phyloP scores from a whole-genome alignment of 768 basidiomycete species.

The Tremella mesenterica region DNA sequence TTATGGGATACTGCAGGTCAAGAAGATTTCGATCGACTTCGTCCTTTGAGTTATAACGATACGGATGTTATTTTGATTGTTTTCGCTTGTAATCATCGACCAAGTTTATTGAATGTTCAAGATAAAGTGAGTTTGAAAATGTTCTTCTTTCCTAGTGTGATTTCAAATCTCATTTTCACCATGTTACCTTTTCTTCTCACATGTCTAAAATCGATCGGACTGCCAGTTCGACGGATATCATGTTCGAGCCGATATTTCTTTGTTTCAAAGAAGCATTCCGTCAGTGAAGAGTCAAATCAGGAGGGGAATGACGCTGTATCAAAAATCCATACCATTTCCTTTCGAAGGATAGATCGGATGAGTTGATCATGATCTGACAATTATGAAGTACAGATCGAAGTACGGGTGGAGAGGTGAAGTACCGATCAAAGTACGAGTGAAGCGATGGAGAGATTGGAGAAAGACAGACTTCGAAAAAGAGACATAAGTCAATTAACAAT shows the following conservation, averaged over 20 bases:
- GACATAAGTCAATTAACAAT: not conserved
- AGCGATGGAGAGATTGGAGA: not conserved
- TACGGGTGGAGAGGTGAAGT: not conserved
- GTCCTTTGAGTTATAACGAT: constrained; percentile 45
- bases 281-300: too few relatives aligned
- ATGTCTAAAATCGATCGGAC: too few relatives aligned
- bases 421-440: not conserved
- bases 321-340: too few relatives aligned
- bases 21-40: constrained; percentile 63
- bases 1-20: constrained; percentile 99
- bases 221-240: not conserved
- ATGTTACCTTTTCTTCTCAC: not conserved
- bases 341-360: too few relatives aligned
- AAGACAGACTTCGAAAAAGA: not conserved
- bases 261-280: too few relatives aligned
- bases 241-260: not conserved
- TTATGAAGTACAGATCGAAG: too few relatives aligned
- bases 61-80: constrained; percentile 46
- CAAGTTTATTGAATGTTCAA: constrained; percentile 44
- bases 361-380: too few relatives aligned
- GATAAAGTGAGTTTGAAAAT: constrained; percentile 41
- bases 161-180: not conserved
- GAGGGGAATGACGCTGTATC: too few relatives aligned
- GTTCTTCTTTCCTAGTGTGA: not conserved
- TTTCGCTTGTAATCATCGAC: constrained; percentile 44